Percentiles rank a stretch among this genome's conserved stretches.
Conservation (phyloP, 331 rosid genomes). For the Phaseolus coccineus region DNA sequence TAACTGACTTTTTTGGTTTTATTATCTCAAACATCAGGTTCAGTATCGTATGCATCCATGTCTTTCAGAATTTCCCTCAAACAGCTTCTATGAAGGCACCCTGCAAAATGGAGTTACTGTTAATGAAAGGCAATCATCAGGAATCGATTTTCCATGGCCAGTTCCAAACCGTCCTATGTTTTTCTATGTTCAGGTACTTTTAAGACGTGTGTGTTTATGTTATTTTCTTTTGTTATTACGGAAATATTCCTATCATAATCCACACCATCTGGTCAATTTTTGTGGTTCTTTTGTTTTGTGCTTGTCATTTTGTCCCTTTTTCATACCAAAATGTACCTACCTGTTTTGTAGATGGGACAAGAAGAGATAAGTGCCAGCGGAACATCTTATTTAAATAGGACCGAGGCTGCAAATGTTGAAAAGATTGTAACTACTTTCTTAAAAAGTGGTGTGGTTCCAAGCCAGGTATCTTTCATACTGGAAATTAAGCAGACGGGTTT, state of each 20-base stretch:
- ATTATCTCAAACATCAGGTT: conserved; percentile 63
- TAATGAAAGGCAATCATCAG: conserved; percentile 92
- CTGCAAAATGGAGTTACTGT: conserved; percentile 97
- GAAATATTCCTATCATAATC: conserved; percentile 9
- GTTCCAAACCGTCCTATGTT: conserved; percentile 99
- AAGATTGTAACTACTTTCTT: conserved; percentile 98
- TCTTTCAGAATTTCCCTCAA: conserved; percentile 97
- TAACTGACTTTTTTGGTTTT: conserved; percentile 2
- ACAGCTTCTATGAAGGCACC: conserved; percentile 98
- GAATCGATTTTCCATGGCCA: conserved; percentile 99
- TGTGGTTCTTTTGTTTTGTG: neutral
- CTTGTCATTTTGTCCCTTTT: neutral
- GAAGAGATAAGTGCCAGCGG: conserved; percentile 99
- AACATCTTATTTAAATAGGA: conserved; percentile 95
- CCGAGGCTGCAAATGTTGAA: conserved; percentile 99
- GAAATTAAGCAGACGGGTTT: conserved; percentile 26
- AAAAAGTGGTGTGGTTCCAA: conserved; percentile 96
- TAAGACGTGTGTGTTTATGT: neutral
- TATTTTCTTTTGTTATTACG: conserved; percentile 1
- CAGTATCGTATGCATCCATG: conserved; percentile 99
- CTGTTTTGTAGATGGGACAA: conserved; percentile 92
- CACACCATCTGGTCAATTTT: neutral
- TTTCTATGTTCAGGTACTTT: conserved; percentile 93
- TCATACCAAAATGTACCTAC: neutral
- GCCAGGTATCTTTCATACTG: conserved; percentile 69